Evolutionary conservation across 75 land plant species (phyloP).

Genomic region (Pinus albicaulis): DNA sequence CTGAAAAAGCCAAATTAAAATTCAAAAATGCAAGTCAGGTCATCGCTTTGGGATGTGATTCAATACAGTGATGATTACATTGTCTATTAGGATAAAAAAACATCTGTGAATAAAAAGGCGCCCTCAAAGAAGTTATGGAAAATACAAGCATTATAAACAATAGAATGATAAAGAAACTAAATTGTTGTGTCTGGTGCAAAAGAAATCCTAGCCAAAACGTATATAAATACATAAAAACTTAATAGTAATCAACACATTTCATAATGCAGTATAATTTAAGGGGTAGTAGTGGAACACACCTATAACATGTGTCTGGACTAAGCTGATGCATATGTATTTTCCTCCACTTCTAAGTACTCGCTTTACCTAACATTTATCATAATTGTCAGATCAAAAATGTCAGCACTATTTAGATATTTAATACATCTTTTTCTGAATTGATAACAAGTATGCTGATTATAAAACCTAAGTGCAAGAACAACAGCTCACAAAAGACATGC

Average conservation of each 20-base stretch:
- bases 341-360: slow-evolving; percentile 73
- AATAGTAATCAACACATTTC: background rate
- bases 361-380: slow-evolving; percentile 53
- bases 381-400: background rate
- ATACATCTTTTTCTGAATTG: background rate
- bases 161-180: slow-evolving; percentile 7
- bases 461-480: background rate
- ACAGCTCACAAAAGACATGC: background rate
- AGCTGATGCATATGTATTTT: slow-evolving; percentile 71
- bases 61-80: background rate
- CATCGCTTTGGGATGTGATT: background rate
- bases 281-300: slow-evolving; percentile 23
- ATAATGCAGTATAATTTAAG: background rate
- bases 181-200: background rate
- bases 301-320: slow-evolving; percentile 85
- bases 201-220: background rate
- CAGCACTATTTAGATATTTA: background rate
- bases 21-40: background rate
- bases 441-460: background rate
- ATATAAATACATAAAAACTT: background rate
- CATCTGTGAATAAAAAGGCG: background rate
- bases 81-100: background rate
- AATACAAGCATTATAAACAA: background rate
- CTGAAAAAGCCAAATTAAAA: slow-evolving; percentile 24
- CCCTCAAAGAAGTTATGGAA: background rate